These are phyloP conservation scores for Phytophthora vignae DNA, from an alignment of 352 stramenopile species.

Conservation along the genomic window DNA sequence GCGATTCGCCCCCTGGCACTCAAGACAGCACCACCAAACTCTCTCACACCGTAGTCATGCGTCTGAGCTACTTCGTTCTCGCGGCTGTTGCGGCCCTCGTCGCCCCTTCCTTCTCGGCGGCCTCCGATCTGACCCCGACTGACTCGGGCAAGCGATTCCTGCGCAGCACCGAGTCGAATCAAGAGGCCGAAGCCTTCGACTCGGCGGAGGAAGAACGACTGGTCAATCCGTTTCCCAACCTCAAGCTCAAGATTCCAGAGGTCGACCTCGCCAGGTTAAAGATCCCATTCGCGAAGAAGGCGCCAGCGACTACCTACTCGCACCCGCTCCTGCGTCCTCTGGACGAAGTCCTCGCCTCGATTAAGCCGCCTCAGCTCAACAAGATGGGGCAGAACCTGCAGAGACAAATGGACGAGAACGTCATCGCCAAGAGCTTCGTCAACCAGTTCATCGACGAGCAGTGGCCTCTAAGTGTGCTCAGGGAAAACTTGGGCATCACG, in stretches of 20 bases:
- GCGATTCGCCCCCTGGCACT: not conserved
- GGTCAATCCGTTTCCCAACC: not conserved
- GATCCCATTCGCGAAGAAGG: not conserved
- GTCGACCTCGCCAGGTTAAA: not conserved
- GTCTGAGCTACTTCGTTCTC: not conserved
- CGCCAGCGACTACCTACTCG: not conserved
- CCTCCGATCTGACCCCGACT: not conserved
- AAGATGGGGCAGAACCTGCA: constrained; percentile 3
- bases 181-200: not conserved
- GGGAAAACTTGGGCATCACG: not conserved
- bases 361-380: not conserved
- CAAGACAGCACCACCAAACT: not conserved
- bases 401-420: constrained; percentile 3
- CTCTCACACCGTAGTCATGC: not conserved
- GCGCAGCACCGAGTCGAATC: not conserved
- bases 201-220: not conserved
- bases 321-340: not conserved
- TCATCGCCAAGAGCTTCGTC: constrained; percentile 3
- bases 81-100: not conserved
- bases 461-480: not conserved
- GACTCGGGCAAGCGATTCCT: constrained; percentile 1
- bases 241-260: not conserved
- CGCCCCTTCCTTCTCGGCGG: not conserved
- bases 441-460: constrained; percentile 2
- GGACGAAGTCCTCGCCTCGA: constrained; percentile 1